Evolutionary conservation across 441 rosid species (phyloP).

Genomic region (Theobroma grandiflorum): DNA sequence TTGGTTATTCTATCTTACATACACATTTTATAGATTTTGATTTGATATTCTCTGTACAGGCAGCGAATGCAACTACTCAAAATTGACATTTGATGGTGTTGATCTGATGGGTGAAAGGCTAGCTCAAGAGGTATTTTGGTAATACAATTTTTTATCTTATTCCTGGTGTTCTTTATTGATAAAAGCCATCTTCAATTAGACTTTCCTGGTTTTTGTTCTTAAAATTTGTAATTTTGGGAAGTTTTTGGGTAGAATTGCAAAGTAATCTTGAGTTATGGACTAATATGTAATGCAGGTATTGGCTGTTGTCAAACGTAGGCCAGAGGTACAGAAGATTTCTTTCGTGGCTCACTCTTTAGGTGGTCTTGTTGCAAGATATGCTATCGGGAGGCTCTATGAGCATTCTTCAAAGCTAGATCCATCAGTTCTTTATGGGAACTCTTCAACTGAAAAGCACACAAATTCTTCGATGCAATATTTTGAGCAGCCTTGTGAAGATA

Average conservation of each 20-base stretch:
- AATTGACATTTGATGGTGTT: conserved; percentile 90
- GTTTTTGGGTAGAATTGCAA: not conserved
- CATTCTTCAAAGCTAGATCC: conserved; percentile 33
- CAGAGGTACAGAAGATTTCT: conserved; percentile 75
- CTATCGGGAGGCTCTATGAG: conserved; percentile 81
- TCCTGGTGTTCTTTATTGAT: conserved; percentile 10
- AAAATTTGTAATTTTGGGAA: not conserved
- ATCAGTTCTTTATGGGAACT: conserved; percentile 22
- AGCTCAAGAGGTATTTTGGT: conserved; percentile 76
- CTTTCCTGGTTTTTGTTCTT: conserved; percentile 10
- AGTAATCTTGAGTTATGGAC: conserved; percentile 27
- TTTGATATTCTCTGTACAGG: conserved; percentile 55
- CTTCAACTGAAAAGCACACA: conserved; percentile 35
- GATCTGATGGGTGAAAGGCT: conserved; percentile 96
- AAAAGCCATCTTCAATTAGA: not conserved
- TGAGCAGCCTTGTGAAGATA: conserved; percentile 48
- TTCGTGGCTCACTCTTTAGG: conserved; percentile 96
- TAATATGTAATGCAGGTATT: conserved; percentile 57
- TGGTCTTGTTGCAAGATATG: conserved; percentile 95
- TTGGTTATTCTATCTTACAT: not conserved
- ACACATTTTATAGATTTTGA: conserved; percentile 12
- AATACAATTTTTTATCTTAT: conserved; percentile 25
- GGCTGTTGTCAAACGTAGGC: conserved; percentile 65
- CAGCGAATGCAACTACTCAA: conserved; percentile 79
- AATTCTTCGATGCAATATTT: conserved; percentile 33